Evolutionary conservation across 768 basidiomycete species (phyloP), one percentile per base, ranked within the genome.

Genomic region (Hypsizygus marmoreus): DNA sequence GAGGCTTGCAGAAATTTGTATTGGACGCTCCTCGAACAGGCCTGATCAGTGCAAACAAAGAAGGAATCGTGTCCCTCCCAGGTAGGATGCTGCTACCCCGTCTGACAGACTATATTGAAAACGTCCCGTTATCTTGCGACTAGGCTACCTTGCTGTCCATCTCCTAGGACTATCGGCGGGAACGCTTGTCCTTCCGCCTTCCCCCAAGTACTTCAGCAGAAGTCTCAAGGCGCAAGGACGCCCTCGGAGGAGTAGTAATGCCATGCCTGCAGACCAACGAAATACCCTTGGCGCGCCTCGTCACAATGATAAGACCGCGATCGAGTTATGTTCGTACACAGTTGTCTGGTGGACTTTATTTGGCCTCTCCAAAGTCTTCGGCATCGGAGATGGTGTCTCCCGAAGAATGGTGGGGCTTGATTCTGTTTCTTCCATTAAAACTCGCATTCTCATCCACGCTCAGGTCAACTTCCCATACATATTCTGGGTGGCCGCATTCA

Each of bases 381-480:
- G 65, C 6, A 71, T 92, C 2, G 74, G 59, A 2, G 68, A 66
- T 26, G 49, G 69, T 6, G 68, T 76, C 13, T 79, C 77, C 14
- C 62, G 79, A 39, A 61, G 73, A 54, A 74, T 77, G 68, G 77
- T 77, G 40, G 17, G 68, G 59, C 11, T 10, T 37, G n/a, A 34
- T 7, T 23, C 34, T 17, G 37, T 19, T 17, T 17, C 26, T 25
- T 47, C 10, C n/a, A n/a, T n/a, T 44, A 20, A 14, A 13, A 29
- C 36, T 12, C 11, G 23, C 30, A 28, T 25, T 2, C 23, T 29
- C 10, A 26, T 13, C 17, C 13, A n/a, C n/a, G n/a, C n/a, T n/a
- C 54, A 95, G 94, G 90, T 86, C 34, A 97, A 98, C 58, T 56
- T 92, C 23, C 77, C 88, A 4, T 98, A 99, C 65, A 82, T 94